phyloP scores from a whole-genome alignment of 768 basidiomycete genomes.

The Lactifluus subvellereus region DNA sequence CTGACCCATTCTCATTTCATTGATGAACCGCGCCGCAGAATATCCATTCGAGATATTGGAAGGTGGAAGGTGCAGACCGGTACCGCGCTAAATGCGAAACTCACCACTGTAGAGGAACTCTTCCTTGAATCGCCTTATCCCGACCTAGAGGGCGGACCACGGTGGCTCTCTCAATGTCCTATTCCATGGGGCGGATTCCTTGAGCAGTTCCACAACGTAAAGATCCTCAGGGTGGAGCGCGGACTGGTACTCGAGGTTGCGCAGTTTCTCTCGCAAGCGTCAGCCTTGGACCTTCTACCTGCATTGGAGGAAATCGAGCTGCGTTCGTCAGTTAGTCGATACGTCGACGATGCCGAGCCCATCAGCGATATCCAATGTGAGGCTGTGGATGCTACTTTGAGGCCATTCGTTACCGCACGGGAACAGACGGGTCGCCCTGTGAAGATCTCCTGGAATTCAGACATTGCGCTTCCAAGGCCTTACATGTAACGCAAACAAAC shows the following conservation, averaged over 20 bases:
- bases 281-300: not conserved
- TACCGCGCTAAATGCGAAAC: not conserved
- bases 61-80: not conserved
- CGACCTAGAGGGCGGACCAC: not conserved
- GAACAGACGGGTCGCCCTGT: not conserved
- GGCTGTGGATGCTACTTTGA: not conserved
- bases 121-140: not conserved
- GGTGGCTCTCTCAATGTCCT: not conserved
- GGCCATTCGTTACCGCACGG: not conserved
- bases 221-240: not conserved
- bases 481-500: not conserved
- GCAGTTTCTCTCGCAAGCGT: not conserved
- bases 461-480: not conserved
- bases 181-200: not conserved
- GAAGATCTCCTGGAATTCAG: not conserved
- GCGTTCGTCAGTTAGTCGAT: not conserved
- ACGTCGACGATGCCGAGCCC: not conserved
- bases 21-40: not conserved
- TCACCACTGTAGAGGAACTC: not conserved
- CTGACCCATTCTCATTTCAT: not conserved
- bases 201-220: not conserved
- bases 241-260: not conserved
- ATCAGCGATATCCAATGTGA: not conserved
- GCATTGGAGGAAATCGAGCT: not conserved
- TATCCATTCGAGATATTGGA: not conserved